Conservation (phyloP, 2,329 filamentous ascomycete species). For the Penicillium crustosum region DNA sequence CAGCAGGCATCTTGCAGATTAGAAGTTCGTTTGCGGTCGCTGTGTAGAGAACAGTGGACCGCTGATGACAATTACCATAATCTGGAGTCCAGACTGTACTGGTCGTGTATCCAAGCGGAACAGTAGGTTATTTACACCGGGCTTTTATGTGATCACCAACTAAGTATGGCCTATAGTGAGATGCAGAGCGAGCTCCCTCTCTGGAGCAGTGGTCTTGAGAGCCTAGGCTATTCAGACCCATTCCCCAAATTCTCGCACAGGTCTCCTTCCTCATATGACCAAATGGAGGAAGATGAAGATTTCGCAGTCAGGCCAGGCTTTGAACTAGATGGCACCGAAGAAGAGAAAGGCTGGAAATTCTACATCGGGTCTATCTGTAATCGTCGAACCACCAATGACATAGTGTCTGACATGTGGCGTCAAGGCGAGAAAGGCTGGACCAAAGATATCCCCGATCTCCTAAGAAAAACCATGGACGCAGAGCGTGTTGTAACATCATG, state of each 20-base stretch:
- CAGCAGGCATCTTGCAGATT: slow-evolving; percentile 28
- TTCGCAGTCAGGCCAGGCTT: background rate
- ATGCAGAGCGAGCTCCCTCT: slow-evolving; percentile 26
- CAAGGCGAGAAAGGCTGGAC: slow-evolving; percentile 22
- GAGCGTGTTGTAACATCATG: slow-evolving; percentile 21
- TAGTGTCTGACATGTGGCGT: slow-evolving; percentile 26
- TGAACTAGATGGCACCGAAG: slow-evolving; percentile 17
- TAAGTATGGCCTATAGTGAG: slow-evolving; percentile 15
- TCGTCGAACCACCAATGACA: slow-evolving; percentile 26
- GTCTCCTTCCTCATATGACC: slow-evolving; percentile 10
- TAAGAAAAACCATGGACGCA: slow-evolving; percentile 16
- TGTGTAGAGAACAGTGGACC: slow-evolving; percentile 25
- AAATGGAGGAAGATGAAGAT: slow-evolving; percentile 14
- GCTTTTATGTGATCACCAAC: background rate
- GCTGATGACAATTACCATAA: slow-evolving; percentile 25
- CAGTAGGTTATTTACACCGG: slow-evolving; percentile 14
- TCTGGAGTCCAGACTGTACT: slow-evolving; percentile 26
- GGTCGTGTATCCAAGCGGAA: slow-evolving; percentile 29
- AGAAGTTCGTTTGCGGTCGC: slow-evolving; percentile 24
- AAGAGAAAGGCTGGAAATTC: slow-evolving; percentile 25
- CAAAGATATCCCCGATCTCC: slow-evolving; percentile 16
- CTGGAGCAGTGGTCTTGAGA: slow-evolving; percentile 25
- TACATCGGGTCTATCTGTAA: slow-evolving; percentile 27
- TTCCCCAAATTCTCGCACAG: slow-evolving; percentile 20
- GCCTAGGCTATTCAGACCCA: slow-evolving; percentile 20